Conservation (phyloP, 2,329 filamentous ascomycete genomes). For the Fusarium palustre region DNA sequence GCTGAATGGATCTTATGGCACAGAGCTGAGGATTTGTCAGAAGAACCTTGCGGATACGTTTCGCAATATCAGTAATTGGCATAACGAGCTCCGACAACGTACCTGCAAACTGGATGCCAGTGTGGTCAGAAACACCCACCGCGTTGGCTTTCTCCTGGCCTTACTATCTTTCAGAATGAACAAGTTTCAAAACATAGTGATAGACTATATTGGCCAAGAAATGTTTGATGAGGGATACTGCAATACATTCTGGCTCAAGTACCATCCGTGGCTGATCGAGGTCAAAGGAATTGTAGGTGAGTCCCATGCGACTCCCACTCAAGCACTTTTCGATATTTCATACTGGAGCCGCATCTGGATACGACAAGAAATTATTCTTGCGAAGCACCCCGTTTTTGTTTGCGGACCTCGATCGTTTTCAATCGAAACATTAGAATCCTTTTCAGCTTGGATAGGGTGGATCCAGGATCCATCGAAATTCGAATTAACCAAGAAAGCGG, state of each 20-base stretch:
- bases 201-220: background rate
- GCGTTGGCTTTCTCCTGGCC: background rate
- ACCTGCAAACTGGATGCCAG: background rate
- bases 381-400: conserved; percentile 4
- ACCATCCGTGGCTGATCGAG: background rate
- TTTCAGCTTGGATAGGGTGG: conserved; percentile 1
- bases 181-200: background rate
- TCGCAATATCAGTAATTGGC: background rate
- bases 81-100: background rate
- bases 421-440: background rate
- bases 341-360: conserved; percentile 23
- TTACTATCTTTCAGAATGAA: background rate
- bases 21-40: background rate
- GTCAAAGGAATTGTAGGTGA: background rate
- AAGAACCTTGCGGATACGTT: background rate
- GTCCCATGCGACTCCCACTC: background rate
- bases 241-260: background rate
- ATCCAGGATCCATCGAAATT: background rate
- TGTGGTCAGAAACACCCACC: background rate
- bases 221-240: background rate
- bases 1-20: background rate
- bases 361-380: conserved; percentile 17
- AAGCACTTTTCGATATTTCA: background rate
- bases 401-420: conserved; percentile 4
- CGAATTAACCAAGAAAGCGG: background rate